Evolutionary conservation across 2,329 filamentous ascomycete genomes (phyloP).

Genomic region (Clarireedia homoeocarpa): DNA sequence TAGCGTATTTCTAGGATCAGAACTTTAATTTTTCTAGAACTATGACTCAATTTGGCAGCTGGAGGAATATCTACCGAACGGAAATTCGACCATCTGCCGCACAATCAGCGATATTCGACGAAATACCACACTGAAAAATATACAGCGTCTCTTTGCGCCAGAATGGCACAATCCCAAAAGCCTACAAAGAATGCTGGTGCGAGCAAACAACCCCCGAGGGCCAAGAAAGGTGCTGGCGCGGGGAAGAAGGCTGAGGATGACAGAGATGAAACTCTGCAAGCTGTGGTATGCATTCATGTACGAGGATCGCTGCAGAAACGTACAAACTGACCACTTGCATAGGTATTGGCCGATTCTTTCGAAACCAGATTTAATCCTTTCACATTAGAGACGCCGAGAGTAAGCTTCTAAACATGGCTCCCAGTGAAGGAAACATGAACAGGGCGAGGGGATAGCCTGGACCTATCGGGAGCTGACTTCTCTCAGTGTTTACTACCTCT

Average conservation of each 20-base stretch:
- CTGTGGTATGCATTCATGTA: slow-evolving; percentile 26
- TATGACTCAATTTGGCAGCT: neutral
- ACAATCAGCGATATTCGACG: neutral
- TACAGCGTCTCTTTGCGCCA: neutral
- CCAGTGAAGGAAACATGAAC: neutral
- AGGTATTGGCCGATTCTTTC: slow-evolving; percentile 91
- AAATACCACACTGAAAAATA: neutral
- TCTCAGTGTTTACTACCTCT: slow-evolving; percentile 83
- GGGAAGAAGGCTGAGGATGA: slow-evolving; percentile 29
- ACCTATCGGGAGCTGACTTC: slow-evolving; percentile 3
- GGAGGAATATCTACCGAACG: neutral
- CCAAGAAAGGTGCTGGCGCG: slow-evolving; percentile 22
- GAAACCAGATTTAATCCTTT: slow-evolving; percentile 88
- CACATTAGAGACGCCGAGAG: slow-evolving; percentile 79
- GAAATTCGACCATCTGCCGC: neutral
- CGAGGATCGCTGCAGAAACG: neutral
- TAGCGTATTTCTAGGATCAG: neutral
- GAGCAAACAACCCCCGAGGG: slow-evolving; percentile 16
- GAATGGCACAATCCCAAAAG: slow-evolving; percentile 20
- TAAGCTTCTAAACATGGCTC: slow-evolving; percentile 37
- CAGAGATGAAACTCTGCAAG: slow-evolving; percentile 30
- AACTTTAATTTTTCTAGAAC: neutral
- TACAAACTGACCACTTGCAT: slow-evolving; percentile 14
- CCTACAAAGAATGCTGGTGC: slow-evolving; percentile 17
- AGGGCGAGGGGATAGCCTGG: neutral